These are phyloP conservation scores for Trichoderma sp. DNA, from an alignment of 2,329 filamentous ascomycete species.

Conservation along the genomic window DNA sequence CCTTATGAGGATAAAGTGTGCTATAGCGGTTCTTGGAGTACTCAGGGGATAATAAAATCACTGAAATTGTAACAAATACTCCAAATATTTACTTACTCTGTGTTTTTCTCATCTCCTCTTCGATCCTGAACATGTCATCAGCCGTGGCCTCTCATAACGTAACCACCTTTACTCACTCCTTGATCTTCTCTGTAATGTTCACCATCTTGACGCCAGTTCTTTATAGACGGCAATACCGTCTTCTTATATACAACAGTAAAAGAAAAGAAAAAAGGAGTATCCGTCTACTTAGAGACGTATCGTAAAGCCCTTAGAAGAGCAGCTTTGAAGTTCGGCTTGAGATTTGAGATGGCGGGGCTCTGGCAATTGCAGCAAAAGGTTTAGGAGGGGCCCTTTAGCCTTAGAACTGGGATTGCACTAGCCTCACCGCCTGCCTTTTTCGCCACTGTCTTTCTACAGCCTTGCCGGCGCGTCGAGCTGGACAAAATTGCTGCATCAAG, in stretches of 20 bases:
- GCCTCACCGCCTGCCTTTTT: conserved; percentile 33
- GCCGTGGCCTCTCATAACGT: conserved; percentile 15
- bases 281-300: background rate
- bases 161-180: conserved; percentile 68
- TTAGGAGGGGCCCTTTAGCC: conserved; percentile 3
- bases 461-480: conserved; percentile 26
- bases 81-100: conserved; percentile 68
- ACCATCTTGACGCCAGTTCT: conserved; percentile 66
- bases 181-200: conserved; percentile 99
- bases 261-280: background rate
- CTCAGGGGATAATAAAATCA: background rate
- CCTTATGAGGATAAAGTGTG: background rate
- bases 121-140: conserved; percentile 66
- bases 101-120: conserved; percentile 98
- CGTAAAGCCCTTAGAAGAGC: background rate
- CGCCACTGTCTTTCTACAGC: conserved; percentile 20
- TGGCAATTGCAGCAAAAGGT: background rate
- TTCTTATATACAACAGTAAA: background rate
- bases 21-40: background rate
- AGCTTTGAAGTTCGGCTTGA: background rate
- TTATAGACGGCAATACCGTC: conserved; percentile 35
- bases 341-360: conserved; percentile 13
- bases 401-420: background rate
- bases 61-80: background rate
- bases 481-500: background rate